phyloP scores from a whole-genome alignment of 2,329 filamentous ascomycete genomes.

The Rachicladosporium sp. region DNA sequence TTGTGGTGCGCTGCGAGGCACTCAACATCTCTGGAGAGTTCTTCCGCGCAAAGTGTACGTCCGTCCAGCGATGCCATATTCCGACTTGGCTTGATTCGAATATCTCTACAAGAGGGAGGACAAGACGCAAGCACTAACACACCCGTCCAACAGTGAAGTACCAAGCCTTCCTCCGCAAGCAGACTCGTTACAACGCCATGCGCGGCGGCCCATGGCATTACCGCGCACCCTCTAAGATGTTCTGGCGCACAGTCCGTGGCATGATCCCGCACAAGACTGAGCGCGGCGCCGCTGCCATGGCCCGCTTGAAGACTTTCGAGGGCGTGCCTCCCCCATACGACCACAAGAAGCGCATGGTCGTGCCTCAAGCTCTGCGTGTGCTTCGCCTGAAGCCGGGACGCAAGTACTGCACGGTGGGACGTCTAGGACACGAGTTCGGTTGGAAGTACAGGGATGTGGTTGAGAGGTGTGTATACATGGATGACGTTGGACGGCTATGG shows the following conservation, averaged over 20 bases:
- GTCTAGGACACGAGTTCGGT: conserved; percentile 96
- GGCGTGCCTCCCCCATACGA: conserved; percentile 97
- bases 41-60: conserved; percentile 99
- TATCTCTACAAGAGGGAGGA: too few species aligned
- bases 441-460: conserved; percentile 99
- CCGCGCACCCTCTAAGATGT: conserved; percentile 97
- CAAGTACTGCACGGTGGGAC: conserved; percentile 99
- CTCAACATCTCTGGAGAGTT: conserved; percentile 99
- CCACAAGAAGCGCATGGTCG: conserved; percentile 99
- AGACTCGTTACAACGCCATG: conserved; percentile 98
- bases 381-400: conserved; percentile 95
- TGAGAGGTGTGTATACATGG: conserved; percentile 59
- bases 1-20: conserved; percentile 95
- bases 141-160: conserved; percentile 85
- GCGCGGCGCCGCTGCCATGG: conserved; percentile 87
- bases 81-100: too few species aligned
- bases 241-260: conserved; percentile 99
- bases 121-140: conserved; percentile 1
- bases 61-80: conserved; percentile 5
- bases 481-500: conserved; percentile 5
- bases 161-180: conserved; percentile 99
- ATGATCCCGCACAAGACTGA: conserved; percentile 99
- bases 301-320: conserved; percentile 99
- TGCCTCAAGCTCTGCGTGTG: conserved; percentile 93
- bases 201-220: conserved; percentile 99